Evolutionary conservation across 257 asterid species (phyloP).

Genomic region (Vinca minor): DNA sequence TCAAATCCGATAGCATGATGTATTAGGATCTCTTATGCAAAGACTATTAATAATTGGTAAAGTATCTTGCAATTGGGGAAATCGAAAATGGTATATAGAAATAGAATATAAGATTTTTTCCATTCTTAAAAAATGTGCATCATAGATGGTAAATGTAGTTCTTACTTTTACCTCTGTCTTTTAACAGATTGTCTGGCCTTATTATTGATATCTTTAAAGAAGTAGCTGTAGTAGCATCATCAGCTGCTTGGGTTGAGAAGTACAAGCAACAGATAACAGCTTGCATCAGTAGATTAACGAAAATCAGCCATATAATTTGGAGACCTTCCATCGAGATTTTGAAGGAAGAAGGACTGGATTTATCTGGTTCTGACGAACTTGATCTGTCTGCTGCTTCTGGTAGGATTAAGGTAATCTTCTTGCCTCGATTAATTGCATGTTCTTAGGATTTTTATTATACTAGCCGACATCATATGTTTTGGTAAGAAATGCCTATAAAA

Average conservation of each 20-base stretch:
- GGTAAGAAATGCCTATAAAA: not conserved
- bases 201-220: constrained; percentile 83
- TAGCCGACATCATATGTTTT: not conserved
- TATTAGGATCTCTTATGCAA: not conserved
- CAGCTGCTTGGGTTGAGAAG: constrained; percentile 98
- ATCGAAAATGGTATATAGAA: not conserved
- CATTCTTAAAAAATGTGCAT: too few species aligned
- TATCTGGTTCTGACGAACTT: constrained; percentile 36
- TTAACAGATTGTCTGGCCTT: constrained; percentile 85
- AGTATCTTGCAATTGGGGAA: not conserved
- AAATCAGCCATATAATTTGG: constrained; percentile 65
- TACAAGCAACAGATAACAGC: constrained; percentile 58
- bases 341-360: constrained; percentile 84
- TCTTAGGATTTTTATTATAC: not conserved
- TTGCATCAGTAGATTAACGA: constrained; percentile 36
- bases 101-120: not conserved
- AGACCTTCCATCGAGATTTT: constrained; percentile 75
- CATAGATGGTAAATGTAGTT: not conserved
- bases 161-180: not conserved
- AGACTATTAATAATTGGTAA: not conserved
- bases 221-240: constrained; percentile 88
- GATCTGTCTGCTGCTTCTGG: constrained; percentile 37
- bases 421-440: not conserved
- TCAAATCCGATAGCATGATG: not conserved
- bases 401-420: constrained; percentile 47